Evolutionary conservation across 495 filamentous ascomycete genomes (phyloP).

Genomic region (Letharia lupina): DNA sequence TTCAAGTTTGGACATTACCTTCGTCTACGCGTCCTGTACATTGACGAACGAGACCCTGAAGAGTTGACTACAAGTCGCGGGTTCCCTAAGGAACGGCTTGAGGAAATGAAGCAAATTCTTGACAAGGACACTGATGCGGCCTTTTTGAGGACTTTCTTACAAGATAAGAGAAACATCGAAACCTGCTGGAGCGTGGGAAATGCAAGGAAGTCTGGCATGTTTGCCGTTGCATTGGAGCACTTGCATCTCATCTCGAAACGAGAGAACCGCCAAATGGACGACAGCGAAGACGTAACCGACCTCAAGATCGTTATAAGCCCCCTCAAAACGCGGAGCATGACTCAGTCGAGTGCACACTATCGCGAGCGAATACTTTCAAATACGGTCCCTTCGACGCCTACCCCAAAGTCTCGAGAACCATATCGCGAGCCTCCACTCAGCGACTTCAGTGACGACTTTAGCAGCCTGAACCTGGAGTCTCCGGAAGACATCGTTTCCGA

Average conservation of each 20-base stretch:
- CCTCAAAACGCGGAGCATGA: not conserved
- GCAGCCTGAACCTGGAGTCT: not conserved
- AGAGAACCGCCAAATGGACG: not conserved
- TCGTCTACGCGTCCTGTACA: not conserved
- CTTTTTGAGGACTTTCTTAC: not conserved
- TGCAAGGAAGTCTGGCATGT: not conserved
- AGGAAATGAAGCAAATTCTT: not conserved
- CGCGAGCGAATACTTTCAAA: not conserved
- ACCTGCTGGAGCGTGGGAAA: not conserved
- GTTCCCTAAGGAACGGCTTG: not conserved
- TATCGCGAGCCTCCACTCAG: not conserved
- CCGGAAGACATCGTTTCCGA: not conserved
- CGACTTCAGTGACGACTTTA: not conserved
- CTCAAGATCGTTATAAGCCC: not conserved
- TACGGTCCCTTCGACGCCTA: not conserved
- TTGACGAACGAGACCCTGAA: not conserved
- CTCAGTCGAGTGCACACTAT: not conserved
- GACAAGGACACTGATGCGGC: not conserved
- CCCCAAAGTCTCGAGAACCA: not conserved
- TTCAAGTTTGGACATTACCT: not conserved
- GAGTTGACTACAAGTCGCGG: not conserved
- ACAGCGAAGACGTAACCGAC: not conserved
- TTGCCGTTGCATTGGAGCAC: not conserved
- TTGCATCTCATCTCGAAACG: not conserved
- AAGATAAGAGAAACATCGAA: not conserved